phyloP scores from a whole-genome alignment of 768 basidiomycete species.

The Lyophyllum decastes region DNA sequence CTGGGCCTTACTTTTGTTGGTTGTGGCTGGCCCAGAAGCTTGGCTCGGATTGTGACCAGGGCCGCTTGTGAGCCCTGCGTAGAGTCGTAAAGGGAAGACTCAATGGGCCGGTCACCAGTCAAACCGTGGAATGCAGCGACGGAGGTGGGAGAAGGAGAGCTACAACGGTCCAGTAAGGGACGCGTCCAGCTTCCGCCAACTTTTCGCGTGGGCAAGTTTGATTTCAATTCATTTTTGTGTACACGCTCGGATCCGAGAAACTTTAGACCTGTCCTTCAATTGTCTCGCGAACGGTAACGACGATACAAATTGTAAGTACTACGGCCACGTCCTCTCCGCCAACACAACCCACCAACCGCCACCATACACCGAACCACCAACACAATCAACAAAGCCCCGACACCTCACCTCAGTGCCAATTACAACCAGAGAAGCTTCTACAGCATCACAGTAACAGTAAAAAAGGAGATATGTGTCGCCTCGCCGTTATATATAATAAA shows the following conservation, averaged over 20 bases:
- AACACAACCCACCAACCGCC: neutral
- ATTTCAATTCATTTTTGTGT: neutral
- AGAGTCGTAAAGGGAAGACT: neutral
- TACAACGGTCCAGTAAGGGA: neutral
- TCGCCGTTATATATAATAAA: slow-evolving; percentile 20
- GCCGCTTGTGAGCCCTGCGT: neutral
- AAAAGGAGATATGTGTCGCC: slow-evolving; percentile 14
- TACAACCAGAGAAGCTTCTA: slow-evolving; percentile 6
- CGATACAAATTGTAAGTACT: slow-evolving; percentile 2
- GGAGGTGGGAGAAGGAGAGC: neutral
- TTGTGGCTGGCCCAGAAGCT: neutral
- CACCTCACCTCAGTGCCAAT: neutral
- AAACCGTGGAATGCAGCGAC: neutral
- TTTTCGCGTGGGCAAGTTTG: neutral
- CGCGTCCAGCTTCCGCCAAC: neutral
- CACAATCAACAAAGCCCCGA: slow-evolving; percentile 11
- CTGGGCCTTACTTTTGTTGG: neutral
- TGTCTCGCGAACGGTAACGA: neutral
- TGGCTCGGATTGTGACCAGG: neutral
- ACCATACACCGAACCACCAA: slow-evolving; percentile 1
- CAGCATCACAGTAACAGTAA: slow-evolving; percentile 3
- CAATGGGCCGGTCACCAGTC: neutral
- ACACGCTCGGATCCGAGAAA: neutral
- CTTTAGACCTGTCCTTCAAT: neutral
- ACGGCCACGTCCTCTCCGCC: neutral